A percentile compares a stretch with the other conserved stretches of the same genome.
Conservation (phyloP, 371 early-diverging fungal genomes). For the Mucor racemosus region DNA sequence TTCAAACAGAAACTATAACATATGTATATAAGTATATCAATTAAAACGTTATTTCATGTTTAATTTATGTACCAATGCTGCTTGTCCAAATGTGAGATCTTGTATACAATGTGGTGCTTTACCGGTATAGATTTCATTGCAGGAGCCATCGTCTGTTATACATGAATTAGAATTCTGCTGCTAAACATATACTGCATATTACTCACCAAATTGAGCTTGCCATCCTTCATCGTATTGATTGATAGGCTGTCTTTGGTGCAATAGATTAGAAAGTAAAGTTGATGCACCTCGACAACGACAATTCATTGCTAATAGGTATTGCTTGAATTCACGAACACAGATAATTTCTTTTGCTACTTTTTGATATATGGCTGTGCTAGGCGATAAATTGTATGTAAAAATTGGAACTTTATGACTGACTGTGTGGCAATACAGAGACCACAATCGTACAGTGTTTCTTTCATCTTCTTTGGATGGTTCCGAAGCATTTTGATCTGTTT, state of each 20-base stretch:
- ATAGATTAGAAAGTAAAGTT: constrained; percentile 70
- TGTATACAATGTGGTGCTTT: constrained; percentile 57
- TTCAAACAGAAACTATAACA: constrained; percentile 44
- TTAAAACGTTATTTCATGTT: neutral
- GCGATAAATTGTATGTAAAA: constrained; percentile 70
- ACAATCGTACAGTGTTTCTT: constrained; percentile 63
- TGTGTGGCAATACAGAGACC: constrained; percentile 66
- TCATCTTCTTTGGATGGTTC: constrained; percentile 60
- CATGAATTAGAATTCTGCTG: neutral
- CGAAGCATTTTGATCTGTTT: constrained; percentile 47
- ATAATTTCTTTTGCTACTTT: constrained; percentile 69
- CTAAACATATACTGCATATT: neutral
- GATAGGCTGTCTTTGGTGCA: constrained; percentile 64
- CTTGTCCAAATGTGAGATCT: constrained; percentile 63
- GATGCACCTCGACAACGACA: constrained; percentile 72
- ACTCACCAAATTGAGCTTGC: constrained; percentile 75
- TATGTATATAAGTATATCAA: too few species aligned
- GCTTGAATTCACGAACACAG: constrained; percentile 77
- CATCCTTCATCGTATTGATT: constrained; percentile 70
- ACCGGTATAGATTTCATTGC: constrained; percentile 71
- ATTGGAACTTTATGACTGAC: constrained; percentile 58
- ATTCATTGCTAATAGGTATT: constrained; percentile 70
- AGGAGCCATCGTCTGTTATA: constrained; percentile 65
- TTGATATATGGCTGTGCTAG: constrained; percentile 70
- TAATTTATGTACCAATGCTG: constrained; percentile 47